Evolutionary conservation across 148 eudicot species (phyloP).

Genomic region (Polygonum aviculare): DNA sequence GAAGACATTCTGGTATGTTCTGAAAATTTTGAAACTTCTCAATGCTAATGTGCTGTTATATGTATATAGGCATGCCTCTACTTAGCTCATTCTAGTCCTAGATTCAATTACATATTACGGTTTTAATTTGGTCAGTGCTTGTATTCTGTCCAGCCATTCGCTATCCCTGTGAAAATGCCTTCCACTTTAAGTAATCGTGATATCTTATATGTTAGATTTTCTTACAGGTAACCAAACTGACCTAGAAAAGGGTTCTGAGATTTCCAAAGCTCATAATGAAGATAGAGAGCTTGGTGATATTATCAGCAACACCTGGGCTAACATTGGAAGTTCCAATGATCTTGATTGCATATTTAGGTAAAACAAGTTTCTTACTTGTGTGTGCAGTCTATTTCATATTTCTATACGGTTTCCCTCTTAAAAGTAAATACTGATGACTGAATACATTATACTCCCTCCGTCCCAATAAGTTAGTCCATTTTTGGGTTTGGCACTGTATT

Average conservation of each 20-base stretch:
- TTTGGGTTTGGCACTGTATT: too few species aligned
- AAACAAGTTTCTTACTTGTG: neutral
- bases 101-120: neutral
- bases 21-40: conserved; percentile 2
- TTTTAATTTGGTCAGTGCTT: conserved; percentile 6
- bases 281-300: conserved; percentile 53
- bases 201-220: conserved; percentile 9
- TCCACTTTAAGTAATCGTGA: neutral
- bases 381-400: neutral
- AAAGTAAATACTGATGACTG: neutral
- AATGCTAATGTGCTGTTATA: neutral
- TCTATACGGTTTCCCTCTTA: neutral
- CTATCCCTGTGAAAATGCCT: conserved; percentile 17
- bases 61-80: neutral
- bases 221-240: conserved; percentile 30
- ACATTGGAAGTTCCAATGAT: conserved; percentile 83
- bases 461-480: too few species aligned
- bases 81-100: neutral
- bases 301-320: conserved; percentile 69
- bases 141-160: conserved; percentile 16
- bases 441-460: neutral
- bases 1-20: conserved; percentile 7
- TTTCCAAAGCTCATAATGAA: conserved; percentile 34
- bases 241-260: conserved; percentile 27
- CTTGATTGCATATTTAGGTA: conserved; percentile 87